Conservation (phyloP, 2,329 filamentous ascomycete species). For the Lomentospora prolificans region DNA sequence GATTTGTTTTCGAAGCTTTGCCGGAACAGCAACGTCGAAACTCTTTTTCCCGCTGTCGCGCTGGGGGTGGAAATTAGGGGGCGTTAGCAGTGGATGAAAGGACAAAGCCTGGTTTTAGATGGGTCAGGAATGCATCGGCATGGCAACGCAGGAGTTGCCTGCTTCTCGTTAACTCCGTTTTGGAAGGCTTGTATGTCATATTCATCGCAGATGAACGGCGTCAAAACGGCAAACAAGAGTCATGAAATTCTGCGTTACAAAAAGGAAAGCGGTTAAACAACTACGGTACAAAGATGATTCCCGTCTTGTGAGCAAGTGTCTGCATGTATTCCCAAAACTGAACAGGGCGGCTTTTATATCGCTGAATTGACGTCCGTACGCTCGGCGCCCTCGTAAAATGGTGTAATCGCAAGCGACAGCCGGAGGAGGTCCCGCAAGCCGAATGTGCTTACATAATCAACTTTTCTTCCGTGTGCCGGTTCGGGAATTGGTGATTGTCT, state of each 20-base stretch:
- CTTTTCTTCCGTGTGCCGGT: neutral
- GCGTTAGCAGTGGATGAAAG: slow-evolving; percentile 4
- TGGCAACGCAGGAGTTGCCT: slow-evolving; percentile 37
- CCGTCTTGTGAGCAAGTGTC: neutral
- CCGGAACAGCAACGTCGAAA: slow-evolving; percentile 11
- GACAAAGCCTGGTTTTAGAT: slow-evolving; percentile 8
- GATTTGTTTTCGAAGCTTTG: neutral
- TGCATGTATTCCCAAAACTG: neutral
- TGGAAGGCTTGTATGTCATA: slow-evolving; percentile 58
- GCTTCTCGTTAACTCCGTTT: slow-evolving; percentile 47
- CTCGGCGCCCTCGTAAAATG: slow-evolving; percentile 1
- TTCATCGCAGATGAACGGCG: slow-evolving; percentile 50
- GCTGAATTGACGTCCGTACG: too few relatives aligned
- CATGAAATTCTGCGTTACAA: slow-evolving; percentile 13
- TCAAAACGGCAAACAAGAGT: slow-evolving; percentile 54
- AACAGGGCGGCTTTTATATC: too few relatives aligned
- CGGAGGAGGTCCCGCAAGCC: neutral
- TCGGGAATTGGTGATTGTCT: neutral
- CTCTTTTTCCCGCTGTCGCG: slow-evolving; percentile 12
- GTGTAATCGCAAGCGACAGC: neutral
- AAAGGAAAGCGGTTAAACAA: neutral
- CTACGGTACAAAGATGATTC: neutral
- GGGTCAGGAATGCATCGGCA: slow-evolving; percentile 33
- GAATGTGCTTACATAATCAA: slow-evolving; percentile 3
- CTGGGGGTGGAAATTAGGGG: slow-evolving; percentile 25